Percentiles rank a stretch among this genome's conserved stretches.
Evolutionary conservation across 2,329 filamentous ascomycete genomes (phyloP).

Genomic region (Monosporascus sp.): DNA sequence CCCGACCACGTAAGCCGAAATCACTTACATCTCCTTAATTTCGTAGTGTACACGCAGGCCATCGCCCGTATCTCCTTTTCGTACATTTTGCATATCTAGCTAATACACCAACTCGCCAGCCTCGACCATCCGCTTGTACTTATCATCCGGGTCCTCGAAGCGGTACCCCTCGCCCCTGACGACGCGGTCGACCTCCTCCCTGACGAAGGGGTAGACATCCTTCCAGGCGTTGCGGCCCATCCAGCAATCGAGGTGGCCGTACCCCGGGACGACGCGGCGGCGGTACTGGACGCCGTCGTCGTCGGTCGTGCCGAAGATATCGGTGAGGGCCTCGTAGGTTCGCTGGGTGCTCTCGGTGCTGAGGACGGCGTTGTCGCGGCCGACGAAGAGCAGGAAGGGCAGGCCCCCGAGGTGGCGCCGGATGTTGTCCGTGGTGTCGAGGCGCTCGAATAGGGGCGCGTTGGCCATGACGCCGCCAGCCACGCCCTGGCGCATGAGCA

Average conservation of each 20-base stretch:
- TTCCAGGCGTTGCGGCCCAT: constrained; percentile 55
- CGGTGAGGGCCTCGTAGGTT: constrained; percentile 48
- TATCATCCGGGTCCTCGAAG: constrained; percentile 39
- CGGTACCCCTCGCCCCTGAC: constrained; percentile 35
- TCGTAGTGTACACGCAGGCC: too few relatives aligned
- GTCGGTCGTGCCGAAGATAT: constrained; percentile 39
- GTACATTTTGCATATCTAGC: constrained; percentile 3
- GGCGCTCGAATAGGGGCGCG: constrained; percentile 37
- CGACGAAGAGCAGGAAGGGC: constrained; percentile 52
- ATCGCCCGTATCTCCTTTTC: not conserved
- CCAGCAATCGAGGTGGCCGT: constrained; percentile 58
- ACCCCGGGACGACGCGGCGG: constrained; percentile 48
- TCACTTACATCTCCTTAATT: too few relatives aligned
- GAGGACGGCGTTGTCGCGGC: constrained; percentile 52
- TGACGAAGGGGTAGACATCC: constrained; percentile 54
- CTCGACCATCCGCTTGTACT: constrained; percentile 36
- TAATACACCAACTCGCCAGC: constrained; percentile 34
- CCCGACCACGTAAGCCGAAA: too few relatives aligned
- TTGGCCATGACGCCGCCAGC: constrained; percentile 48
- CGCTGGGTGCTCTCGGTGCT: constrained; percentile 47
- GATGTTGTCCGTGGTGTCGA: constrained; percentile 48
- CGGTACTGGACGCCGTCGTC: constrained; percentile 39
- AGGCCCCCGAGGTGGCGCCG: constrained; percentile 42
- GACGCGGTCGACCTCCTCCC: constrained; percentile 50
- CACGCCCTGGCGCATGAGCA: constrained; percentile 52